A percentile compares a stretch with the other conserved stretches of the same genome.
phyloP scores from a whole-genome alignment of 192 early-diverging fungal species.

The Neocallimastix lanati region DNA sequence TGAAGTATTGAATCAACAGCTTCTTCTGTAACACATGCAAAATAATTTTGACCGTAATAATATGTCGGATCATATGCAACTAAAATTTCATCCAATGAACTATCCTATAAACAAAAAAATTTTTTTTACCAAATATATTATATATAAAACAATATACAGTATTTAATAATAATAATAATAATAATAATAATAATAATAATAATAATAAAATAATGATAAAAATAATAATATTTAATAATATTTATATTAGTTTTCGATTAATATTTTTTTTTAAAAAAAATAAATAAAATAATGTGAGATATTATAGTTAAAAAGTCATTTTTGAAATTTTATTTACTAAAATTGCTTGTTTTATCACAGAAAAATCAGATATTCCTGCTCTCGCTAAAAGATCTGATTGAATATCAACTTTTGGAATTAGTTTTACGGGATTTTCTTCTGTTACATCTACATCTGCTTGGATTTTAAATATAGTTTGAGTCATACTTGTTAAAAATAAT shows the following conservation, averaged over 20 bases:
- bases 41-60: constrained; percentile 42
- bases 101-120: no score
- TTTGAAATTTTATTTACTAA: constrained; percentile 7
- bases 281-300: no score
- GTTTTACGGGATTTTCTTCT: constrained; percentile 18
- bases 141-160: no score
- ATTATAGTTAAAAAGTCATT: no score
- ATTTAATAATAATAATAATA: no score
- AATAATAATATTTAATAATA: no score
- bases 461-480: constrained; percentile 34
- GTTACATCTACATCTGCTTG: constrained; percentile 26
- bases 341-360: constrained; percentile 23
- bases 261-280: no score
- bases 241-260: no score
- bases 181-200: no score
- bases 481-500: constrained; percentile 27
- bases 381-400: constrained; percentile 25
- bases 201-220: no score
- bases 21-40: constrained; percentile 18
- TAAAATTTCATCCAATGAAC: constrained; percentile 33
- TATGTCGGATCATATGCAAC: constrained; percentile 26
- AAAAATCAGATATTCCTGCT: constrained; percentile 32
- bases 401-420: constrained; percentile 39
- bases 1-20: constrained; percentile 20
- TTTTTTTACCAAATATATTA: no score